Conservation (phyloP, 116 monocot species). For the Phalaenopsis hybrid region DNA sequence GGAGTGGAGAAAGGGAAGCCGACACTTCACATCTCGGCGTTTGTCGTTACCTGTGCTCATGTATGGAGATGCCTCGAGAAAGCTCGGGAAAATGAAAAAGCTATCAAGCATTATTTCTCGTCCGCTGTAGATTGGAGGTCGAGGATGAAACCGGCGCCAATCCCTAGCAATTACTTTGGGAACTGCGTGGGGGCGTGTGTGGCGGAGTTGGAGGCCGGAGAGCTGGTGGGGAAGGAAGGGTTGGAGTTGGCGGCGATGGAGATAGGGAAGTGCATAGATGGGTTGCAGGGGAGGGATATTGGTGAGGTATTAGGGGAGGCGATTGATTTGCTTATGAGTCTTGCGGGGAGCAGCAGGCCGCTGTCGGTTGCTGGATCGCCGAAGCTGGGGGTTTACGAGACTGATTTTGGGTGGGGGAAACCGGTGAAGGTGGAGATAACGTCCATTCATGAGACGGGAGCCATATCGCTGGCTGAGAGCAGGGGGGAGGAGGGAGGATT, state of each 20-base stretch:
- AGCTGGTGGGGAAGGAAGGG: slow-evolving; percentile 10
- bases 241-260: slow-evolving; percentile 12
- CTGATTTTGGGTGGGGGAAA: slow-evolving; percentile 34
- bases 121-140: slow-evolving; percentile 11
- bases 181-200: slow-evolving; percentile 24
- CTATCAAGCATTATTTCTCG: not conserved
- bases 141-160: slow-evolving; percentile 6
- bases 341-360: not conserved
- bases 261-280: slow-evolving; percentile 10
- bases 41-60: slow-evolving; percentile 14
- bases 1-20: not conserved
- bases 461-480: slow-evolving; percentile 32
- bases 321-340: not conserved
- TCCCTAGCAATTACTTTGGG: slow-evolving; percentile 27
- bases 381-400: slow-evolving; percentile 14
- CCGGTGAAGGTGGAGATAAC: slow-evolving; percentile 23
- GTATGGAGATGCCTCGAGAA: slow-evolving; percentile 11
- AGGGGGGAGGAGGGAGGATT: slow-evolving; percentile 22
- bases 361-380: slow-evolving; percentile 31
- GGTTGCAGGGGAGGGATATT: slow-evolving; percentile 1
- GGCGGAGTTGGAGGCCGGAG: not conserved
- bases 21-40: slow-evolving; percentile 10
- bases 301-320: not conserved
- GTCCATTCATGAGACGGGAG: slow-evolving; percentile 13
- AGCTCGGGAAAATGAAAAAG: not conserved